phyloP scores from a whole-genome alignment of 1,284 basidiomycete species.

The Fomitopsis pinicola region DNA sequence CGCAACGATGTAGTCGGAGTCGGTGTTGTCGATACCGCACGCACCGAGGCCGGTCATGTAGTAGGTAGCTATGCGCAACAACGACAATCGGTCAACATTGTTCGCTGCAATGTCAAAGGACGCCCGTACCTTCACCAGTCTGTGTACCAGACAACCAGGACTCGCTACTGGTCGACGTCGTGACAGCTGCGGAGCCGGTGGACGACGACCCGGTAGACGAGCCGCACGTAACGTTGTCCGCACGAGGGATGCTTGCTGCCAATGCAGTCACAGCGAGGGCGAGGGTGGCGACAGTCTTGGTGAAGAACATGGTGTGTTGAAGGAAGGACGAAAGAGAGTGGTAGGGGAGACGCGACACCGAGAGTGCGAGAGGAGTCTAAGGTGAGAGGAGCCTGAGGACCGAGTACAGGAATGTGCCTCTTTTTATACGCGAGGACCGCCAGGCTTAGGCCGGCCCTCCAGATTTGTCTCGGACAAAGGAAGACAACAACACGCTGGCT shows the following conservation, averaged over 20 bases:
- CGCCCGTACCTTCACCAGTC: constrained; percentile 41
- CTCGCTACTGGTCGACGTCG: constrained; percentile 10
- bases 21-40: constrained; percentile 58
- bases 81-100: neutral
- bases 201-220: neutral
- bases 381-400: neutral
- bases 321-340: constrained; percentile 10
- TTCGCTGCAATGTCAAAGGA: neutral
- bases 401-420: neutral
- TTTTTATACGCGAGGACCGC: neutral
- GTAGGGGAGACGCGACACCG: neutral
- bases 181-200: constrained; percentile 9
- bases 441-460: neutral
- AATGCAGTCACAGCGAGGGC: constrained; percentile 39
- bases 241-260: constrained; percentile 44
- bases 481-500: neutral
- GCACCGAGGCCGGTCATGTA: constrained; percentile 63
- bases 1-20: constrained; percentile 54
- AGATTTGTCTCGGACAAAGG: neutral
- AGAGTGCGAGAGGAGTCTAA: neutral
- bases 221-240: constrained; percentile 25
- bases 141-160: constrained; percentile 43
- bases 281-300: constrained; percentile 40
- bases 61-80: constrained; percentile 42
- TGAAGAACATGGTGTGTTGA: constrained; percentile 40